Evolutionary conservation across 371 early-diverging fungal genomes (phyloP).

Genomic region (Scutellospora calospora): DNA sequence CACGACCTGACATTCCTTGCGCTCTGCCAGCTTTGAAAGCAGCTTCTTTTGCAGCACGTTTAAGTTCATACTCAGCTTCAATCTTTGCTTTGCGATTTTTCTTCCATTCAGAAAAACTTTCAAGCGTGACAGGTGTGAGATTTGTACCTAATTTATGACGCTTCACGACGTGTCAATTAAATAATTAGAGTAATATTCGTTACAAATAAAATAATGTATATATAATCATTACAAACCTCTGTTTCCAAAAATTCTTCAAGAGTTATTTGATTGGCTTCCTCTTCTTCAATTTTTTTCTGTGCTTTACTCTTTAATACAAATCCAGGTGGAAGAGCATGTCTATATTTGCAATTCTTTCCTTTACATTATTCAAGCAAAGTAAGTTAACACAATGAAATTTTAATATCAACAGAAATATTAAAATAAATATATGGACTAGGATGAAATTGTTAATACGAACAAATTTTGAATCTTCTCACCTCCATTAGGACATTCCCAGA

Average conservation of each 20-base stretch:
- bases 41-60: slow-evolving; percentile 85
- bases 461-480: slow-evolving; percentile 57
- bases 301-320: slow-evolving; percentile 92
- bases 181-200: not conserved
- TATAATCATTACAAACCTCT: slow-evolving; percentile 69
- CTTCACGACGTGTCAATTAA: slow-evolving; percentile 50
- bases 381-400: not conserved
- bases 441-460: not conserved
- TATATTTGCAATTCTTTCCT: slow-evolving; percentile 89
- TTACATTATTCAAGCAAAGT: slow-evolving; percentile 14
- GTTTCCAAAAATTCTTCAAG: slow-evolving; percentile 97
- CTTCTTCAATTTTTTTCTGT: slow-evolving; percentile 74
- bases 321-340: slow-evolving; percentile 98
- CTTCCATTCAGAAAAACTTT: slow-evolving; percentile 97
- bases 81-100: slow-evolving; percentile 78
- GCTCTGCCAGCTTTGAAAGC: slow-evolving; percentile 93
- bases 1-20: slow-evolving; percentile 94
- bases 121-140: slow-evolving; percentile 96
- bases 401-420: slow-evolving; percentile 22
- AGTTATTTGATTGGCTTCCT: slow-evolving; percentile 83
- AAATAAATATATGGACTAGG: slow-evolving; percentile 1
- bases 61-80: slow-evolving; percentile 74
- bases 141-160: slow-evolving; percentile 94
- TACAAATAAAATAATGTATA: not conserved
- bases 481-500: slow-evolving; percentile 98